Conservation (phyloP, 352 stramenopile genomes). For the Pythium angustatum region DNA sequence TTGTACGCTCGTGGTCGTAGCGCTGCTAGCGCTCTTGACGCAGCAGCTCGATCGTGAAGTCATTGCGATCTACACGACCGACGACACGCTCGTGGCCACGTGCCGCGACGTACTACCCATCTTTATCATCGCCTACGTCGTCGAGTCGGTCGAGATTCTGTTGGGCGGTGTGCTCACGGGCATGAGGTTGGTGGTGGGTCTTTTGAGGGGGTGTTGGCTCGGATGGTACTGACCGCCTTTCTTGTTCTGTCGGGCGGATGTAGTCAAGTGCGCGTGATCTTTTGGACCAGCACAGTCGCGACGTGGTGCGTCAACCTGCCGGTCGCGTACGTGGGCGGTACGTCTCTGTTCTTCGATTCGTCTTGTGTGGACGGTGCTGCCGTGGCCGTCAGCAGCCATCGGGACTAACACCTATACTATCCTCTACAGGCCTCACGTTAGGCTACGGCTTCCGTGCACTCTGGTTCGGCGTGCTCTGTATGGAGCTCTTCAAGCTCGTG, state of each 20-base stretch:
- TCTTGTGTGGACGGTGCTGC: too few relatives aligned
- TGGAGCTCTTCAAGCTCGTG: constrained; percentile 66
- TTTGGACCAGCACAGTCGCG: constrained; percentile 59
- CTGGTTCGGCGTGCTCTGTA: constrained; percentile 60
- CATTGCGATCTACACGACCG: constrained; percentile 61
- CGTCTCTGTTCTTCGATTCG: background rate
- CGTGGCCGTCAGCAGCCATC: too few relatives aligned
- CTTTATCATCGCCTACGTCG: constrained; percentile 58
- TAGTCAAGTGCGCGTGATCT: constrained; percentile 63
- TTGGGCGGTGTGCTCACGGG: constrained; percentile 57
- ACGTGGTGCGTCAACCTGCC: constrained; percentile 73
- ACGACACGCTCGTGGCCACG: constrained; percentile 45
- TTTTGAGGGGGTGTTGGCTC: too few relatives aligned
- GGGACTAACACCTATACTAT: too few relatives aligned
- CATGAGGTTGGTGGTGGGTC: constrained; percentile 48
- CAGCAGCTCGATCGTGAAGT: constrained; percentile 48
- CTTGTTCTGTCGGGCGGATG: too few relatives aligned
- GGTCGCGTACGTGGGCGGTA: constrained; percentile 53
- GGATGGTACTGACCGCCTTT: too few relatives aligned
- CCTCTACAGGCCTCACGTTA: constrained; percentile 43
- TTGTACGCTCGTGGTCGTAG: constrained; percentile 53
- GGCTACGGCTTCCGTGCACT: constrained; percentile 62
- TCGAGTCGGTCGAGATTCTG: constrained; percentile 69
- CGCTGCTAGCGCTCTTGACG: constrained; percentile 46
- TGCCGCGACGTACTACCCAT: constrained; percentile 58